phyloP scores from a whole-genome alignment of 306 rosid species.

The Abrus pulchellus region DNA sequence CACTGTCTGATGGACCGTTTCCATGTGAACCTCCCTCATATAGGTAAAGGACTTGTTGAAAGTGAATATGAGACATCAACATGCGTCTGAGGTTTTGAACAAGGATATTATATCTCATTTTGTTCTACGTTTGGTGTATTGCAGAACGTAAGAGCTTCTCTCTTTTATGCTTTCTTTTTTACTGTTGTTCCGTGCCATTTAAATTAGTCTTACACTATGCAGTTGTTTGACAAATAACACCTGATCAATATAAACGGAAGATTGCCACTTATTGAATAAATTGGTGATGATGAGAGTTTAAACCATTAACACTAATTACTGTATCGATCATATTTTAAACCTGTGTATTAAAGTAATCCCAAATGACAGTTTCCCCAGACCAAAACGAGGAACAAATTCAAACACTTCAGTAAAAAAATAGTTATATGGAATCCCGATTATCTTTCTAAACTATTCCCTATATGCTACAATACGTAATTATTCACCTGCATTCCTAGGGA shows the following conservation, averaged over 20 bases:
- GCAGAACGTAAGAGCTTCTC: conserved; percentile 74
- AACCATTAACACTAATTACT: conserved; percentile 4
- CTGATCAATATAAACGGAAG: conserved; percentile 34
- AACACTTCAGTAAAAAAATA: neutral
- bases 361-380: conserved; percentile 29
- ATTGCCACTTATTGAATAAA: conserved; percentile 3
- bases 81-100: conserved; percentile 67
- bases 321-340: neutral
- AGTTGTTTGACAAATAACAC: neutral
- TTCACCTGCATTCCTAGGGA: conserved; percentile 61
- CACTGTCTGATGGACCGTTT: conserved; percentile 11
- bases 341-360: neutral
- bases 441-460: conserved; percentile 10
- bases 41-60: conserved; percentile 73
- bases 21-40: conserved; percentile 32
- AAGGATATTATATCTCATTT: conserved; percentile 96
- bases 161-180: neutral
- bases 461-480: conserved; percentile 25
- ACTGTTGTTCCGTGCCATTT: neutral
- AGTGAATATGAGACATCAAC: conserved; percentile 73
- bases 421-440: conserved; percentile 23
- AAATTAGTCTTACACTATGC: neutral
- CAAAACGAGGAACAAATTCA: conserved; percentile 22
- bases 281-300: neutral
- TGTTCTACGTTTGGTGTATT: conserved; percentile 89